Conservation (phyloP, 1,284 basidiomycete genomes). For the Macrocystidia cucumis region DNA sequence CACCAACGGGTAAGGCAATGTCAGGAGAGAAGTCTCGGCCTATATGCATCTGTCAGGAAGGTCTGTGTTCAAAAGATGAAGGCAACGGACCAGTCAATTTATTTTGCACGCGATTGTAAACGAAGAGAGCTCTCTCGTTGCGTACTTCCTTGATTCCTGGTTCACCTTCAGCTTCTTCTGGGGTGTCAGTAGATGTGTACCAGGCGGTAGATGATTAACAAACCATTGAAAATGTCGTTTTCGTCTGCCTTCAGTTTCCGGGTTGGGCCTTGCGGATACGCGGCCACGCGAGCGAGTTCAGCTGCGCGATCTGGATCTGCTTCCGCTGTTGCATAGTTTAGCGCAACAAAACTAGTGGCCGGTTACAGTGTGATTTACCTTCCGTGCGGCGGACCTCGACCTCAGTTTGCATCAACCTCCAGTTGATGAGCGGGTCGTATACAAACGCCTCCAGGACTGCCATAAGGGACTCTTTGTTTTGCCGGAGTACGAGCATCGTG, state of each 20-base stretch:
- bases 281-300: slow-evolving; percentile 59
- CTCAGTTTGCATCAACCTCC: slow-evolving; percentile 77
- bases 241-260: slow-evolving; percentile 76
- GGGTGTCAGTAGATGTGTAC: background rate
- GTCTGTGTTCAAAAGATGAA: background rate
- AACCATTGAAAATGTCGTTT: slow-evolving; percentile 78
- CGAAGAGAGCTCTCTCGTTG: slow-evolving; percentile 83
- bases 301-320: slow-evolving; percentile 46
- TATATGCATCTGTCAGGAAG: slow-evolving; percentile 20
- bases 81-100: slow-evolving; percentile 75
- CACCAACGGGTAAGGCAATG: slow-evolving; percentile 59
- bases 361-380: slow-evolving; percentile 29
- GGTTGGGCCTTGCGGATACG: slow-evolving; percentile 67
- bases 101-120: slow-evolving; percentile 89
- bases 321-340: slow-evolving; percentile 20
- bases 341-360: slow-evolving; percentile 1
- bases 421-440: slow-evolving; percentile 86
- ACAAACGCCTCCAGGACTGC: slow-evolving; percentile 95
- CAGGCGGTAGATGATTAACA: slow-evolving; percentile 5
- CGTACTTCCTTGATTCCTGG: slow-evolving; percentile 73
- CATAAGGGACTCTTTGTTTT: slow-evolving; percentile 97
- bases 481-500: slow-evolving; percentile 93
- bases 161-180: slow-evolving; percentile 45
- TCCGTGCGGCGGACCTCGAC: slow-evolving; percentile 54
- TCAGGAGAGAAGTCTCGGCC: slow-evolving; percentile 90